phyloP scores from a whole-genome alignment of 192 early-diverging fungal genomes.

The Coemansia sp. region DNA sequence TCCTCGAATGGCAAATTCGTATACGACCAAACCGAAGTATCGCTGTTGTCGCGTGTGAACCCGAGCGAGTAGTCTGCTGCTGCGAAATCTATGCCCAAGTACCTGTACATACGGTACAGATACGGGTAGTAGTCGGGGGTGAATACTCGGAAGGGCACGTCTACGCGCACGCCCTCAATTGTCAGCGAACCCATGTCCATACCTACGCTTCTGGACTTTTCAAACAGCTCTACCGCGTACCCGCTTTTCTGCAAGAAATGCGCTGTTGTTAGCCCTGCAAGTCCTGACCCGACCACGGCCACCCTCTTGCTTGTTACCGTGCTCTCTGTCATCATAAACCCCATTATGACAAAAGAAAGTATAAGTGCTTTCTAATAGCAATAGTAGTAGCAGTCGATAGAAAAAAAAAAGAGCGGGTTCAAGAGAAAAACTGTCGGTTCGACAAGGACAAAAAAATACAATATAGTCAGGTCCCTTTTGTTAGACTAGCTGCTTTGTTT shows the following conservation, averaged over 20 bases:
- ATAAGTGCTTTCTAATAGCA: too few species aligned
- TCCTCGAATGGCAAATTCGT: constrained; percentile 30
- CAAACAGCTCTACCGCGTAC: constrained; percentile 40
- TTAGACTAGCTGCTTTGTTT: too few species aligned
- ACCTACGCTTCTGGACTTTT: constrained; percentile 24
- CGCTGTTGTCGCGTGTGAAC: constrained; percentile 16
- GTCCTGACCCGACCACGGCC: constrained; percentile 48
- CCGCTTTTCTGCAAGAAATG: constrained; percentile 39
- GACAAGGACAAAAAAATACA: too few species aligned
- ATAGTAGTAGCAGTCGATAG: not conserved
- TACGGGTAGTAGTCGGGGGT: constrained; percentile 53
- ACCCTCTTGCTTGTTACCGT: constrained; percentile 16
- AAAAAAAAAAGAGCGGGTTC: too few species aligned
- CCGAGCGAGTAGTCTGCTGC: constrained; percentile 51
- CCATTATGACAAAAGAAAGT: not conserved
- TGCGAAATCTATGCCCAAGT: constrained; percentile 32
- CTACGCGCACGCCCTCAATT: constrained; percentile 40
- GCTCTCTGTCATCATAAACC: not conserved
- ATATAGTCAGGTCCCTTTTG: too few species aligned
- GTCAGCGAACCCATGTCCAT: constrained; percentile 50
- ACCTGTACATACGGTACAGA: constrained; percentile 33
- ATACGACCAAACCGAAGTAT: constrained; percentile 42
- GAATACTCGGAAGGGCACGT: constrained; percentile 54
- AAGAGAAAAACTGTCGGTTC: too few species aligned
- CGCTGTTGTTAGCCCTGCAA: constrained; percentile 49